Base-by-base conservation (phyloP, 306 rosid genomes). In the Glycine soja region DNA sequence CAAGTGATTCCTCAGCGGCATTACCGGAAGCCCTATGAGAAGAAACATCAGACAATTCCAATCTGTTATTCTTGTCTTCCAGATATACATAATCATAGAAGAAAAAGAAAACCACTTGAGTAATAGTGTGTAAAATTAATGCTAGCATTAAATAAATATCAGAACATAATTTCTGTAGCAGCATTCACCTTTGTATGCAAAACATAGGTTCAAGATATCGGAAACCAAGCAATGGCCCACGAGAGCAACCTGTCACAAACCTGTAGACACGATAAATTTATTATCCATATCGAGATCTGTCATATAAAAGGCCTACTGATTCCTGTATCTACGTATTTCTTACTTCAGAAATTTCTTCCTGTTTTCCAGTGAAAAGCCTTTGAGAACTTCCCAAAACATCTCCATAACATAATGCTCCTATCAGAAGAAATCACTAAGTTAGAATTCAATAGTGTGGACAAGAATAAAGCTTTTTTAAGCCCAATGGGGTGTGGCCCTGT, bases 181-280 rank as follows among this genome's bases (percentile, higher is more conserved):
- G 43, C 68, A 46, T 51, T 87, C 86, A 95, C 99, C 99, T 93
- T 87, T 95, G 99, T 84, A 95, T 90, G 86, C 99, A 95, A 83
- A 95, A 93, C 72, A 84, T 65, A 34, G 99, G 99, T 82, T 95
- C 99, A 45, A 95, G 97, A 82, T 89, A 88, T 85, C 70, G 82
- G 81, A 95, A 95, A 72, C 99, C 99, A 75, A 95, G 98, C 86
- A 95, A 86, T 15, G 99, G 99, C 76, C 99, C 99, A 50, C 99
- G 89, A 16, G 99, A 95, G 87, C 99, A 95, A 78, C 99, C 98
- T 10, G 99, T 91, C 81, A 93, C 99, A 88, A 95, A 95, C 89
- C 99, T 95, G 89, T 59, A 80, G 32, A 77, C 71, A 32, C 24
- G 7, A 73, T 64, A 76, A 43, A 71, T 18, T 74, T 65, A 65